Base-by-base conservation (phyloP, 2,329 filamentous ascomycete species). In the Xylariaceae sp. region DNA sequence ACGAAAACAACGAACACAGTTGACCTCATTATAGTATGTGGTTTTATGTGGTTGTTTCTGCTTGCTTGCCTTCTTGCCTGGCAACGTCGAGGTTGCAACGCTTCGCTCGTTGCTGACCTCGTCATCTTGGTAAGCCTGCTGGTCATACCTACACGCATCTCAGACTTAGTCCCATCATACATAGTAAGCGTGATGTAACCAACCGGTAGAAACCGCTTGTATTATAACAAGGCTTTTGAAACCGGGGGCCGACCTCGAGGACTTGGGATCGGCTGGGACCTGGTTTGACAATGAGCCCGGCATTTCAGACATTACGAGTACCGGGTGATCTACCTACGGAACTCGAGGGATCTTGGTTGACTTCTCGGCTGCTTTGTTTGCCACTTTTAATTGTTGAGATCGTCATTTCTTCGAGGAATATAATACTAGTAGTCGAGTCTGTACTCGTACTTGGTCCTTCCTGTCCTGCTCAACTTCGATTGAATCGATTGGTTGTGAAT, bases 201-300 rank as follows among this genome's bases (percentile, higher is more conserved):
- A 63, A 57, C 59, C 62, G 54, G n/a, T 45, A n/a, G 13, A 57
- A 59, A 56, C 54, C 52, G 54, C 59, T 57, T 62, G 62, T 59
- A 37, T 35, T 51, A 42, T 8, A 54, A 56, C 53, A 57, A 63
- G 62, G 54, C 5, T 34, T 62, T 63, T 59, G 57, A 62, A 59
- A 59, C 62, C 55, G 53, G 59, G 45, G 59, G 45, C 9, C 15
- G 10, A 30, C 58, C 44, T 57, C 55, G 52, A 61, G 61, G 48
- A 58, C 57, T 51, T 58, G 49, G 23, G 56, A 57, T 55, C 51
- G 52, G 49, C 49, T 52, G 55, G 56, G 50, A 48, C 37, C 56
- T 59, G 58, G 55, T 50, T 50, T 54, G 23, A 35, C 17, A 49
- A 42, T 47, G 23, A 54, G 58, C 55, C 58, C 51, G 58, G 61